These are phyloP conservation scores for Mortierella antarctica DNA, from an alignment of 192 early-diverging fungal species.

Conservation along the genomic window DNA sequence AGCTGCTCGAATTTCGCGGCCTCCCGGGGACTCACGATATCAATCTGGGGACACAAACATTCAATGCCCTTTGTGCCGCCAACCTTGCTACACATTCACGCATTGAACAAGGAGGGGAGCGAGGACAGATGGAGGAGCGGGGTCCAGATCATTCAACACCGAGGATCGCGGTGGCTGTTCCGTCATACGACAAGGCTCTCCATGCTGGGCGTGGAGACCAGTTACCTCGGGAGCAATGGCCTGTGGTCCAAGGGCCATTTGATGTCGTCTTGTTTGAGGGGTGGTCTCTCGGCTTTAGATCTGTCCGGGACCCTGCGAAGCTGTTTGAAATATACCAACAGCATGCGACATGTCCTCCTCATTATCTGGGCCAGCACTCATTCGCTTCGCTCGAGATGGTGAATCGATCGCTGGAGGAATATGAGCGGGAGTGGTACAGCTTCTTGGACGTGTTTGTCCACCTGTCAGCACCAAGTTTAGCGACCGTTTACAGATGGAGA, in stretches of 20 bases:
- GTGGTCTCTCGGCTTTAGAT: constrained; percentile 91
- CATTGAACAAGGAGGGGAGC: background rate
- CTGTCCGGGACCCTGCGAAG: constrained; percentile 44
- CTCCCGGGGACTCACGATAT: constrained; percentile 94
- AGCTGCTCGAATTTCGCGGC: constrained; percentile 83
- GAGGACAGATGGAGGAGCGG: background rate
- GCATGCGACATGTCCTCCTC: background rate
- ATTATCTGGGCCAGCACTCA: constrained; percentile 48
- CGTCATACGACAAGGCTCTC: constrained; percentile 85
- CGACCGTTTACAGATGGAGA: constrained; percentile 87
- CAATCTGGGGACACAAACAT: constrained; percentile 63
- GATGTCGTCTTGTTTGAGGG: constrained; percentile 94
- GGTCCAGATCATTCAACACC: background rate
- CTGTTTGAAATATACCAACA: constrained; percentile 35
- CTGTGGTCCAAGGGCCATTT: constrained; percentile 58
- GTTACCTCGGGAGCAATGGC: constrained; percentile 69
- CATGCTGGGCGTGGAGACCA: constrained; percentile 85
- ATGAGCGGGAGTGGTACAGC: constrained; percentile 70
- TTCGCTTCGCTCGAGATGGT: constrained; percentile 56
- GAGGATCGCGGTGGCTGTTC: constrained; percentile 61
- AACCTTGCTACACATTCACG: constrained; percentile 15
- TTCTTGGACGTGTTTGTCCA: constrained; percentile 84
- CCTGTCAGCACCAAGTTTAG: constrained; percentile 67
- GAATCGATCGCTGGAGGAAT: constrained; percentile 62
- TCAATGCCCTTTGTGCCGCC: constrained; percentile 56